Evolutionary conservation across 2,329 filamentous ascomycete genomes (phyloP).

Genomic region (Botrytis cinerea): DNA sequence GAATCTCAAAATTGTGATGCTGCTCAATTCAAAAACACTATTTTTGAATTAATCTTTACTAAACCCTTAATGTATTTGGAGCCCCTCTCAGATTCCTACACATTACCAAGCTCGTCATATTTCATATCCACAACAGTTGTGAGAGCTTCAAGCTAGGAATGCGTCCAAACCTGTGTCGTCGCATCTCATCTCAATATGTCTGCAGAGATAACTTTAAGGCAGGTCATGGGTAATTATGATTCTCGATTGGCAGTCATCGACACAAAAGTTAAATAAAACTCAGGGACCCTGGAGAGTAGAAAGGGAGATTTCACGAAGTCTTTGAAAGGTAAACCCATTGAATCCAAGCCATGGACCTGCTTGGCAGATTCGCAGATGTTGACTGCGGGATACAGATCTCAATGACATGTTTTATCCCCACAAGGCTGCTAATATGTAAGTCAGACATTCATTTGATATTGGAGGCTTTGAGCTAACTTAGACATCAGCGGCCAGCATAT

Average conservation of each 20-base stretch:
- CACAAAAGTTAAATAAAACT: slow-evolving; percentile 12
- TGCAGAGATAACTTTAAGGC: not conserved
- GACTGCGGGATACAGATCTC: slow-evolving; percentile 33
- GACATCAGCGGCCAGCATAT: slow-evolving; percentile 50
- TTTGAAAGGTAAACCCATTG: slow-evolving; percentile 27
- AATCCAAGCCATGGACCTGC: not conserved
- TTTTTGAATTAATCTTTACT: slow-evolving; percentile 16
- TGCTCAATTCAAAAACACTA: not conserved
- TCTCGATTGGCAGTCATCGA: not conserved
- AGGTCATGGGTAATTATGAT: slow-evolving; percentile 18
- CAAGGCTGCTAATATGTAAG: slow-evolving; percentile 37
- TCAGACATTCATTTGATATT: not conserved
- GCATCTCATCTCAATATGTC: slow-evolving; percentile 19
- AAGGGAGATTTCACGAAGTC: slow-evolving; percentile 15
- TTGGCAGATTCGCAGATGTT: not conserved
- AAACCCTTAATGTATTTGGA: not conserved
- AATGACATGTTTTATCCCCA: slow-evolving; percentile 38
- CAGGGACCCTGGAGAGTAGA: slow-evolving; percentile 12
- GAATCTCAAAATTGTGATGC: slow-evolving; percentile 7
- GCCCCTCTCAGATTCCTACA: slow-evolving; percentile 1
- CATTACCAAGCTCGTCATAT: not conserved
- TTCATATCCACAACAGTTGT: slow-evolving; percentile 1
- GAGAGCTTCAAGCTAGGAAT: slow-evolving; percentile 15
- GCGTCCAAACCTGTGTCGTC: slow-evolving; percentile 1
- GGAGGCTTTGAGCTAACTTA: slow-evolving; percentile 26